These are phyloP conservation scores for Amylocarpus encephaloides DNA, from an alignment of 2,329 filamentous ascomycete species.

Conservation along the genomic window DNA sequence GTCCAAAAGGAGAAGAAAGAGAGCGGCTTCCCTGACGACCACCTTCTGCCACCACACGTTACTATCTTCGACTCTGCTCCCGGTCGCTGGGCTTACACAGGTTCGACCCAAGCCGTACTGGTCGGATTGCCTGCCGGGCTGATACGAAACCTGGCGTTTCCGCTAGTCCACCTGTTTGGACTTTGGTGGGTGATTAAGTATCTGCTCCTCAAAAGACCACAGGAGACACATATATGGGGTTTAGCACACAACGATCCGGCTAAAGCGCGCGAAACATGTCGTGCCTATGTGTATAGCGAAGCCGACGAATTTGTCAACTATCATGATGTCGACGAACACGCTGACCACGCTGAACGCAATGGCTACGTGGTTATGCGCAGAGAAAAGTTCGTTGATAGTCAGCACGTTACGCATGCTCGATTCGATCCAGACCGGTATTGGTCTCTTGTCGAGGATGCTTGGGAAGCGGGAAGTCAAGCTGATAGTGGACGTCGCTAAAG, in stretches of 20 bases:
- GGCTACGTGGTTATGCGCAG: background rate
- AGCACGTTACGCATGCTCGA: slow-evolving; percentile 5
- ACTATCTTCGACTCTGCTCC: background rate
- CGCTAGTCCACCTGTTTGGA: background rate
- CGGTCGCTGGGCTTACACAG: background rate
- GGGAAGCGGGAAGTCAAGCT: background rate
- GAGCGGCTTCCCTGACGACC: background rate
- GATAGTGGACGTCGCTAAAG: too few relatives aligned
- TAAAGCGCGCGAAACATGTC: background rate
- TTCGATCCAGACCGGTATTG: background rate
- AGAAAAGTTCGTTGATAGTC: slow-evolving; percentile 1
- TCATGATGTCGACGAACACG: slow-evolving; percentile 2
- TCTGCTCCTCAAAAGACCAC: background rate
- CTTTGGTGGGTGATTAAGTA: background rate
- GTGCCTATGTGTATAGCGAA: slow-evolving; percentile 5
- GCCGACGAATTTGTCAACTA: background rate
- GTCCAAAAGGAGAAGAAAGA: background rate
- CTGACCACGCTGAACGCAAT: slow-evolving; percentile 1
- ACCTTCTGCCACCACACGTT: background rate
- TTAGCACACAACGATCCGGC: background rate
- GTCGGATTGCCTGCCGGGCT: background rate
- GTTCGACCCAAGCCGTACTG: background rate
- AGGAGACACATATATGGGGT: background rate
- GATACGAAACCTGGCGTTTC: background rate
- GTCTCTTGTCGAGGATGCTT: background rate